Conservation (phyloP, 345 rosid genomes). For the Rhizophora mangle region DNA sequence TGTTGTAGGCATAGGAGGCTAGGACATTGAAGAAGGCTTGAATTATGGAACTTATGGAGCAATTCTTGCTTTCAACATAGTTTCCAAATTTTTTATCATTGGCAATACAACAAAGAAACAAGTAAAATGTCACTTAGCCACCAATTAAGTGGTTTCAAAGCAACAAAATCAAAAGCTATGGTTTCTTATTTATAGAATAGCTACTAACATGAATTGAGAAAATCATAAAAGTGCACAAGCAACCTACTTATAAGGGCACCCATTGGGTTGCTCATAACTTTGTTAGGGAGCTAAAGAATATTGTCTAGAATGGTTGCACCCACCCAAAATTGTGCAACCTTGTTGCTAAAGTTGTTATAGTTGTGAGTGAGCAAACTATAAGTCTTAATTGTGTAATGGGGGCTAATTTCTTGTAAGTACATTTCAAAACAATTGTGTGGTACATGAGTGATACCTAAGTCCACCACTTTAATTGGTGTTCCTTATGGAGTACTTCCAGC, state of each 20-base stretch:
- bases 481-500: slow-evolving; percentile 82
- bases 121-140: not conserved
- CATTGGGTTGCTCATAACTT: slow-evolving; percentile 92
- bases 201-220: too few species aligned
- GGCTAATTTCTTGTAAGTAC: slow-evolving; percentile 78
- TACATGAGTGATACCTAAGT: slow-evolving; percentile 79
- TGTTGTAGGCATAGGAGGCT: slow-evolving; percentile 24
- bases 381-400: slow-evolving; percentile 77
- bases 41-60: slow-evolving; percentile 89
- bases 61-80: slow-evolving; percentile 73
- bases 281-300: slow-evolving; percentile 79
- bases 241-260: slow-evolving; percentile 79
- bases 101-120: slow-evolving; percentile 56
- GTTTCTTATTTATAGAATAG: too few species aligned
- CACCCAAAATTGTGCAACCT: slow-evolving; percentile 86
- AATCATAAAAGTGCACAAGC: too few species aligned
- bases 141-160: not conserved
- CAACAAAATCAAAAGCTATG: too few species aligned
- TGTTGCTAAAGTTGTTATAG: slow-evolving; percentile 90
- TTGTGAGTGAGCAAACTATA: slow-evolving; percentile 82
- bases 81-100: slow-evolving; percentile 81
- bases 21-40: slow-evolving; percentile 38
- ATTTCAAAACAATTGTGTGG: slow-evolving; percentile 81
- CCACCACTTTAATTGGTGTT: slow-evolving; percentile 56
- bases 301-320: slow-evolving; percentile 76